Evolutionary conservation across 495 filamentous ascomycete genomes (phyloP), one percentile per base, ranked within the genome.

Genomic region (Lichina pygmaea): DNA sequence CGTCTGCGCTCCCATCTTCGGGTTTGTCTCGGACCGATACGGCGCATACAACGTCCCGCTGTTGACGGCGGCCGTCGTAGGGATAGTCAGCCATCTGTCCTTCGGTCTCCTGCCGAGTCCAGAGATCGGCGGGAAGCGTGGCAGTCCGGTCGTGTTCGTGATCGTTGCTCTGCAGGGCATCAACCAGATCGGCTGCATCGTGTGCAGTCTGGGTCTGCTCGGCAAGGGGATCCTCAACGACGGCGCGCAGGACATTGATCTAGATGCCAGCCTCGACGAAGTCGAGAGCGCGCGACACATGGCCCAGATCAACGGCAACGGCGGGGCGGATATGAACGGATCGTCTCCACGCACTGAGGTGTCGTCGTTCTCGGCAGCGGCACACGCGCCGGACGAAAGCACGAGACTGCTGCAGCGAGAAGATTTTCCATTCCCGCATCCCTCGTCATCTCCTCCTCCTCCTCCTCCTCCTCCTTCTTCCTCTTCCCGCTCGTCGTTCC

Each of bases 131-230:
- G 66, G 66, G 12, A 60, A 71, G 16, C 68, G 71, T 43, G 78
- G 78, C 7, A 73, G 62, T 36, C 64, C 70, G 0, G 67, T 60
- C 10, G 33, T 86, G 3, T 84, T 92, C 53, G 39, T 80, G n/a
- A 66, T 83, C 13, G 82, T 83, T 45, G 70, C 74, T 3, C 55
- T 92, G 10, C 66, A 94, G 16, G 89, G 89, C 2, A 68, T 91
- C 44, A 83, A 77, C 50, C 91, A 97, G 59, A 95, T 97, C 46
- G 91, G 86, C 7, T 74, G 83, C 9, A 94, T 97, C 48, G 89
- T 97, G 0, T 91, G 85, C 58, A 86, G 80, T 48, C 65, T 97
- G 12, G 84, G 81, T 0, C 73, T 92, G 0, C 64, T 97, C 6
- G 82, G 78, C 17, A 71, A 75, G 7, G 85, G 80, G 3, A 75